Evolutionary conservation across 176 grass and related monocot genomes (phyloP), one percentile per base, ranked within the genome.

Genomic region (Typha latifolia): DNA sequence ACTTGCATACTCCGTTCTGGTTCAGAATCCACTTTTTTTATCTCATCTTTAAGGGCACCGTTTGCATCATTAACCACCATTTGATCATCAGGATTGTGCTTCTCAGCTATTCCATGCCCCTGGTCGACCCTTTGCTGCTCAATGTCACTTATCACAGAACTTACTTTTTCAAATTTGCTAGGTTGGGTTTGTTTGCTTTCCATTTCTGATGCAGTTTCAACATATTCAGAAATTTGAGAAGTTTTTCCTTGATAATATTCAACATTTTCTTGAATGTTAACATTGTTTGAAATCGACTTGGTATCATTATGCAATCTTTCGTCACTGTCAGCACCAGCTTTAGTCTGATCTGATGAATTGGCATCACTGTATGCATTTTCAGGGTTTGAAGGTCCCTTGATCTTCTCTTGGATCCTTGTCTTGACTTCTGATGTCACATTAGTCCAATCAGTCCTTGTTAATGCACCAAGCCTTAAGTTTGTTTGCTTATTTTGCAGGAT

Each of bases 401-500:
- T 2, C 74, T 85, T 88, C 69, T 88, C 91, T 66, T 86, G 79
- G 64, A 62, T 26, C 19, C 61, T 63, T 55, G 64, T 43, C 74
- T 82, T 87, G 50, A 66, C 16, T 32, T 59, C 70, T 80, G 77
- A 66, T 77, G 81, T 77, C 21, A 27, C 55, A 69, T 76, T 83
- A 48, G 74, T 74, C 82, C 82, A 84, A 47, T 66, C 63, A 53
- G 83, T 66, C 76, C 18, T 67, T 67, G 82, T 86, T 75, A 91
- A 76, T 47, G 77, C 85, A 55, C 84, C 72, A 59, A 91, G 79
- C 76, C 73, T 86, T 56, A 91, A 78, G 78, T 82, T 82, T 71
- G 73, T 74, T 63, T 77, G 69, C 66, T 82, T 87, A 62, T 88
- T 83, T 52, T 89, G 74, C 55, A 96, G 68, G 80, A 91, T 89